Base-by-base conservation (phyloP, 768 basidiomycete species). In the Termitomyces bulborhizus region DNA sequence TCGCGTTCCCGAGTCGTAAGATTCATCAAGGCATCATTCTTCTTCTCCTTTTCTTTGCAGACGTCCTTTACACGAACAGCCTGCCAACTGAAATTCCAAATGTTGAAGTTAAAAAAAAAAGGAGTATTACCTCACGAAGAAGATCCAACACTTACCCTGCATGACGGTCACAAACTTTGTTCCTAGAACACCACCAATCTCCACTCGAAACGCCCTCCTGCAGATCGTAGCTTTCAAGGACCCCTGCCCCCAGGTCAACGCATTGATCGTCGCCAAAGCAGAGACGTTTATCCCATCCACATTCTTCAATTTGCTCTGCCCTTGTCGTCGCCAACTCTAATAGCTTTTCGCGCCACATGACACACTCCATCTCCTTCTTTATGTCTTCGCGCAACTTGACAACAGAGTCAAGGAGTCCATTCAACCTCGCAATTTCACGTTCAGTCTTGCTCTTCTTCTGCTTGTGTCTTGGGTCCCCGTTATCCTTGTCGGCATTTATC, bases 281-380 rank as follows among this genome's bases (percentile, higher is more conserved):
- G 24, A 97, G 74, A 31, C 93, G 77, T 62, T 86, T 84, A 67
- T 97, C 93, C 85, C 93, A 94, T 4, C 94, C 93, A 69, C 93
- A 97, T 61, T 83, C 81, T 16, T 81, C 80, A 15, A 82, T 65
- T n/a, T 73, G 70, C 56, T 83, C 82, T 9, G 87, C 82, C 37
- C 88, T 78, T 43, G 80, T 80, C n/a, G 72, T 76, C 24, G 88
- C 89, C 42, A 89, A 75, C 54, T 82, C 78, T 15, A 89, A 71
- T 29, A 91, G 68, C 54, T 77, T 79, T 70, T 86, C 86, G 54
- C 88, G 79, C 85, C 88, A 87, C 9, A 78, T 50, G 16, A 90
- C 73, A 34, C 84, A 74, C 56, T 89, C 88, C 76, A 89, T 77
- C 40, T 83, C 85, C 39, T 75, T 77, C 68, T 85, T 86, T 60